A percentile compares a stretch with the other conserved stretches of the same genome.
These are phyloP conservation scores for Mrakia hoshinonis DNA, from an alignment of 768 basidiomycete genomes.

Conservation along the genomic window DNA sequence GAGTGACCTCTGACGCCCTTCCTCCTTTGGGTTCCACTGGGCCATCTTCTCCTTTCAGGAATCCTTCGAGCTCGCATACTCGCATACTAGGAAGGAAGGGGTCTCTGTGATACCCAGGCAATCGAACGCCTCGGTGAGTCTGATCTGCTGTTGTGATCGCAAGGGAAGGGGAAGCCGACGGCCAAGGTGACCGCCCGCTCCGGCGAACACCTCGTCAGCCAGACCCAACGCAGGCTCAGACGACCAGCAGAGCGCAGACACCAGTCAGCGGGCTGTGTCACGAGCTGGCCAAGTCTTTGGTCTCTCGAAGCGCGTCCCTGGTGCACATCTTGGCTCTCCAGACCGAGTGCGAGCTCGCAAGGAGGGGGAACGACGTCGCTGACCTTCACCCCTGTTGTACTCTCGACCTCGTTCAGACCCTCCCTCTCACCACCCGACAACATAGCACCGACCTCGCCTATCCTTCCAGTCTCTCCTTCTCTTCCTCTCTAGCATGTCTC, in stretches of 20 bases:
- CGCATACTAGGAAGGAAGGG: background rate
- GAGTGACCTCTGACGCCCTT: background rate
- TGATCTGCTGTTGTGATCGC: too few species aligned
- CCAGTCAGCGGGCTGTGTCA: too few species aligned
- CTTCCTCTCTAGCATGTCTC: background rate
- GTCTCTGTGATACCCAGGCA: background rate
- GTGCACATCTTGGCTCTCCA: too few species aligned
- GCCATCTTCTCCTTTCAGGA: background rate
- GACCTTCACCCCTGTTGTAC: constrained; percentile 3
- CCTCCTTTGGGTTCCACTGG: background rate
- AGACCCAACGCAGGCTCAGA: too few species aligned
- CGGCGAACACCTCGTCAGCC: too few species aligned
- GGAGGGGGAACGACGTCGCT: background rate
- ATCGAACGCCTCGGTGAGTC: background rate
- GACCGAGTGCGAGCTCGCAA: too few species aligned
- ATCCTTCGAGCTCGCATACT: background rate
- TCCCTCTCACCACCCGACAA: background rate
- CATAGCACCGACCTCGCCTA: background rate
- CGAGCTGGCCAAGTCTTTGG: too few species aligned
- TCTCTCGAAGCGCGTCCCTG: too few species aligned
- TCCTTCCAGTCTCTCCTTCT: background rate
- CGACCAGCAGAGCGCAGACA: too few species aligned
- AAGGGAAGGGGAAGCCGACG: too few species aligned
- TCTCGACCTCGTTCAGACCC: background rate
- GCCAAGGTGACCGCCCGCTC: too few species aligned